These are phyloP conservation scores for Pseudohalonectria lignicola DNA, from an alignment of 2,329 filamentous ascomycete species.

Conservation along the genomic window DNA sequence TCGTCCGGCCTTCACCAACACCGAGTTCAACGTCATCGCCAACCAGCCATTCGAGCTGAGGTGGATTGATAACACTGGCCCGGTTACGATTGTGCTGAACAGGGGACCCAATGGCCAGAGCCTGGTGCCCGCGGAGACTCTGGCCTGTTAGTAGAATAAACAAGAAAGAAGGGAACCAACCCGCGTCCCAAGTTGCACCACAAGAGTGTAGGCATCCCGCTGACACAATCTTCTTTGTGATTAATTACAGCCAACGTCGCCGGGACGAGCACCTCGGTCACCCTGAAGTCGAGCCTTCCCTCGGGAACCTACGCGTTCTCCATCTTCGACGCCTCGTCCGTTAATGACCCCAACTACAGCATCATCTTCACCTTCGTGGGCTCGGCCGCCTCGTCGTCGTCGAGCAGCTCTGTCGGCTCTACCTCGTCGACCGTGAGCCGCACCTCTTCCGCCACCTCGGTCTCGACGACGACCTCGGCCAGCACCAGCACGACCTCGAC, in stretches of 20 bases:
- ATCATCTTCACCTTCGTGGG: slow-evolving; percentile 23
- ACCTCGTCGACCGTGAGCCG: too few relatives aligned
- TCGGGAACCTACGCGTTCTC: slow-evolving; percentile 32
- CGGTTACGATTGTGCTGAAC: slow-evolving; percentile 30
- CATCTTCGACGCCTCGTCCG: slow-evolving; percentile 24
- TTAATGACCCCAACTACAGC: slow-evolving; percentile 29
- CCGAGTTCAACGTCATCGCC: slow-evolving; percentile 16
- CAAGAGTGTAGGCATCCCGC: slow-evolving; percentile 26
- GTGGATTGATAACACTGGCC: slow-evolving; percentile 26
- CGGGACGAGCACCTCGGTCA: slow-evolving; percentile 25
- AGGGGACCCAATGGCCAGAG: slow-evolving; percentile 22
- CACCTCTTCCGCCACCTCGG: slow-evolving; percentile 3
- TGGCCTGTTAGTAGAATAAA: too few relatives aligned
- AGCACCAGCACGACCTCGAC: not conserved
- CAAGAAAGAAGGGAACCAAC: too few relatives aligned
- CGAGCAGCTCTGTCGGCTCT: slow-evolving; percentile 5
- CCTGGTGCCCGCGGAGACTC: too few relatives aligned
- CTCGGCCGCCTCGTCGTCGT: slow-evolving; percentile 8
- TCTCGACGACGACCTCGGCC: not conserved
- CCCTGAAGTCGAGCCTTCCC: slow-evolving; percentile 21
- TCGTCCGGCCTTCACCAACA: slow-evolving; percentile 19
- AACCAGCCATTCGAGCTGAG: slow-evolving; percentile 30
- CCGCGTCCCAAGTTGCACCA: too few relatives aligned
- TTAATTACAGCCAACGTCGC: slow-evolving; percentile 24
- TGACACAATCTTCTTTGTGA: slow-evolving; percentile 28